Percentiles rank a stretch among this genome's conserved stretches.
phyloP scores from a whole-genome alignment of 805 yeast genomes.

The Sungouiozyma intestinalis region DNA sequence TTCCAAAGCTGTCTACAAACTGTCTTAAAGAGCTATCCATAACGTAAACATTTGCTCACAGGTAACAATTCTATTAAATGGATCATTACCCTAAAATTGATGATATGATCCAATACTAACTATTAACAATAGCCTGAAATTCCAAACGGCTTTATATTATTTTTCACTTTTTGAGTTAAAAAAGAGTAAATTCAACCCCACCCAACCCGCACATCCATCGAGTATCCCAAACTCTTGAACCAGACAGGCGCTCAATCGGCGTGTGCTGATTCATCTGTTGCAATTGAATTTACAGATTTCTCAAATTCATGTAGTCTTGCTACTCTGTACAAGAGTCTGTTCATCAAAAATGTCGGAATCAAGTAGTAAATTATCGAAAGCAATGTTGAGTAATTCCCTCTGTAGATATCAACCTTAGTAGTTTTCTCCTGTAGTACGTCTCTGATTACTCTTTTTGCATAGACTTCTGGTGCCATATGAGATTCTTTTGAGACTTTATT shows the following conservation, averaged over 20 bases:
- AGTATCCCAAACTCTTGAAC: too few relatives aligned
- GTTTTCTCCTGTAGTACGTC: conserved; percentile 32
- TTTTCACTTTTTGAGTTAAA: too few relatives aligned
- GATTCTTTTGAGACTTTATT: conserved; percentile 52
- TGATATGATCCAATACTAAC: too few relatives aligned
- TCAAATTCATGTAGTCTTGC: not conserved
- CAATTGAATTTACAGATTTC: not conserved
- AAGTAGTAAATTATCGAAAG: conserved; percentile 27
- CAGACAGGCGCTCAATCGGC: too few relatives aligned
- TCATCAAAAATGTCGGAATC: conserved; percentile 41
- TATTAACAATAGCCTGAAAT: too few relatives aligned
- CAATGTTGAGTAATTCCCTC: conserved; percentile 39
- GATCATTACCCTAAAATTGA: not conserved
- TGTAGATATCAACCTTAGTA: conserved; percentile 40
- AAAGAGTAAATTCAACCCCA: too few relatives aligned
- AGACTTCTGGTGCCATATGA: conserved; percentile 49
- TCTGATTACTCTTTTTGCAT: conserved; percentile 44
- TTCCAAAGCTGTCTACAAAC: not conserved
- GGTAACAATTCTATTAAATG: not conserved
- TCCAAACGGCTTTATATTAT: too few relatives aligned
- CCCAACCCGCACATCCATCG: too few relatives aligned
- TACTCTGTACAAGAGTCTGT: conserved; percentile 10
- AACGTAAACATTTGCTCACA: not conserved
- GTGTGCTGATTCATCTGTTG: not conserved
- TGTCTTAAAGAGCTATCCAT: not conserved